Evolutionary conservation across 805 yeast genomes (phyloP), one percentile per base, ranked within the genome.

Genomic region (Candida berthetii): DNA sequence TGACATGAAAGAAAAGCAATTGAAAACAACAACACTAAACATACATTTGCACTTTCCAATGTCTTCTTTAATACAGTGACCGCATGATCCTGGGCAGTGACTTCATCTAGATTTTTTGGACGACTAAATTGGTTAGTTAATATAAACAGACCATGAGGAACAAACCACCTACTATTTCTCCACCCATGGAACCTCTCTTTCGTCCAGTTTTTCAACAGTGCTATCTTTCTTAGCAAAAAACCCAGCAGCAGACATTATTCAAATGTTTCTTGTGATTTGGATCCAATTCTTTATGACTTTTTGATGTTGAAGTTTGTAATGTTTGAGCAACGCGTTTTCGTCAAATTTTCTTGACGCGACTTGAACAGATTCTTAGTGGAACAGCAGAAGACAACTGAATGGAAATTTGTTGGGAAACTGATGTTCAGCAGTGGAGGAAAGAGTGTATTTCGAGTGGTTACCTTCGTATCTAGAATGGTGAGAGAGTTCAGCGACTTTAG

Each of bases 81-180:
- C 0, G 98, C 89, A 50, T 87, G 89, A 38, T 82, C 91, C 58
- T 93, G 99, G 0, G 98, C 86, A 4, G 96, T 72, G 16, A 93
- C 88, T 50, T 93, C 98, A 51, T 80, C 85, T 32, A 93, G 70
- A 36, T 74, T 78, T 58, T 79, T 82, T 13, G 99, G 99, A 50
- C 99, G 87, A 60, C 76, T 76, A 7, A 15, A 36, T 28, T 31
- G 16, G 43, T 32, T 44, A 20, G 42, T 37, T 36, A 36, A 35
- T 36, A 15, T 29, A 10, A 17, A 27, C 5, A 3, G 27, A 15
- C 11, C n/a, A 7, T 5, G 7, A 18, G 15, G 5, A 32, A 18
- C 11, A 22, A 15, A 7, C 5, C 8, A 25, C 41, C 3, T 27
- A 39, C 41, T 39, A 39, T 39, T 39, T 39, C n/a, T 39, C 41